Conservation (phyloP, 257 asterid species). For the Ehretia macrophylla region DNA sequence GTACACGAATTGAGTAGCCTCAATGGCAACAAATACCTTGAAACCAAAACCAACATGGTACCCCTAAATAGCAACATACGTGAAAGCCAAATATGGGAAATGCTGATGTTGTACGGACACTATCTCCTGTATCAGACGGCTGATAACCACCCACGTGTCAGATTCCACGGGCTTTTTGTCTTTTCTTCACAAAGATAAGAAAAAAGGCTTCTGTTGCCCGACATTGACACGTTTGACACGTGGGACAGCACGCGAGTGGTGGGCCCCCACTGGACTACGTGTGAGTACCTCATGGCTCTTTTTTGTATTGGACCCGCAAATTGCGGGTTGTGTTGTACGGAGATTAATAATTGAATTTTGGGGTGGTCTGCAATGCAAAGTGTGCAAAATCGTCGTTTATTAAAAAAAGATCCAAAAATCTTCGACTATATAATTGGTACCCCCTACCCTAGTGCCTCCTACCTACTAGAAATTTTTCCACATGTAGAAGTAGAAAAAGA, state of each 20-base stretch:
- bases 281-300: constrained; percentile 7
- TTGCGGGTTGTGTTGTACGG: too few species aligned
- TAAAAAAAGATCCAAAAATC: too few species aligned
- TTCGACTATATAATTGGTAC: too few species aligned
- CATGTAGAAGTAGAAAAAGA: too few species aligned
- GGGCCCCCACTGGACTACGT: constrained; percentile 17
- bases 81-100: constrained; percentile 27
- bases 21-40: constrained; percentile 27
- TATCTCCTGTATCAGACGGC: constrained; percentile 6
- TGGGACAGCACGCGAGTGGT: constrained; percentile 6
- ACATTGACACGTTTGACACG: constrained; percentile 31
- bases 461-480: too few species aligned
- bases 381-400: too few species aligned
- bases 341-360: too few species aligned
- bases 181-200: neutral
- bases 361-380: too few species aligned
- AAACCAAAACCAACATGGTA: constrained; percentile 27
- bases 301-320: neutral
- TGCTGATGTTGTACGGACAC: constrained; percentile 14
- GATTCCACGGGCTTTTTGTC: neutral
- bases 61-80: constrained; percentile 27
- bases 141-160: constrained; percentile 10
- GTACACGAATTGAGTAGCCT: neutral
- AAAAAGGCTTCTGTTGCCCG: constrained; percentile 10
- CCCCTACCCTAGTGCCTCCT: too few species aligned